A percentile compares a stretch with the other conserved stretches of the same genome.
Conservation (phyloP, 345 rosid species). For the Corchorus capsularis region DNA sequence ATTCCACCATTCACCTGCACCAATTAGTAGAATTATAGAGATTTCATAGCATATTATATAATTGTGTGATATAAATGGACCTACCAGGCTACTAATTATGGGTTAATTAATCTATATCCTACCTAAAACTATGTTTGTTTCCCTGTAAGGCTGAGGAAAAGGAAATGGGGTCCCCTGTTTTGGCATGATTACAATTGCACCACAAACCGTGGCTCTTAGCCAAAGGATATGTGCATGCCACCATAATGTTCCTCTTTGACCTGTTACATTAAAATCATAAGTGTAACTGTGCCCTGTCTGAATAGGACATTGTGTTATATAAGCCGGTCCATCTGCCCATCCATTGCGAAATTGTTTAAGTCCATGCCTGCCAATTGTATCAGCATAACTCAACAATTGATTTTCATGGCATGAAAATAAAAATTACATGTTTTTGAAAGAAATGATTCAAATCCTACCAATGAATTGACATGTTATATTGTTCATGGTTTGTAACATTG, state of each 20-base stretch:
- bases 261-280: conserved; percentile 60
- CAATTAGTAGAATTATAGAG: background rate
- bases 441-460: conserved; percentile 41
- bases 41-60: background rate
- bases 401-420: background rate
- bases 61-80: background rate
- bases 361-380: conserved; percentile 61
- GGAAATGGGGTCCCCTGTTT: conserved; percentile 68
- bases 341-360: conserved; percentile 71
- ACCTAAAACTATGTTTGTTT: conserved; percentile 59
- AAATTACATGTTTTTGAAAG: background rate
- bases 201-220: conserved; percentile 71
- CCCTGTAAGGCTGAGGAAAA: conserved; percentile 56
- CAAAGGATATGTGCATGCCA: conserved; percentile 80
- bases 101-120: background rate
- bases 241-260: conserved; percentile 70
- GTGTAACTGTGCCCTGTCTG: conserved; percentile 56
- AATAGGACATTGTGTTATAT: conserved; percentile 79
- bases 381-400: background rate
- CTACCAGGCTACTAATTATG: background rate
- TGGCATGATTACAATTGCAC: conserved; percentile 68
- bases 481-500: conserved; percentile 57
- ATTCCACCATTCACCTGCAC: conserved; percentile 79
- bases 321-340: conserved; percentile 88
- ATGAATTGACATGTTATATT: conserved; percentile 64